phyloP scores from a whole-genome alignment of 2,329 filamentous ascomycete genomes.

The Pestalotiopsis sp. region DNA sequence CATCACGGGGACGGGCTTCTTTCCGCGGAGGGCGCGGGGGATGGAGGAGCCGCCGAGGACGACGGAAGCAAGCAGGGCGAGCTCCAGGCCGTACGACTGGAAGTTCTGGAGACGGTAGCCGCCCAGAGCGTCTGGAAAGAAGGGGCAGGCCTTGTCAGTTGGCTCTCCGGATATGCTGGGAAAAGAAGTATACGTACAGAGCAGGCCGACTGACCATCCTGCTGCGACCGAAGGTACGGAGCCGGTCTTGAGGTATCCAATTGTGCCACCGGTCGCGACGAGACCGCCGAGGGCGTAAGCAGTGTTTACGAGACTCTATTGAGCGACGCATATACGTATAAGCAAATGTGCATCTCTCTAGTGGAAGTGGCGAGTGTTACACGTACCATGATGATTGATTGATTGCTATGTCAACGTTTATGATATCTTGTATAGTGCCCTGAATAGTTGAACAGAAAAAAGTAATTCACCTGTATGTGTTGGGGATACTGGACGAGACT shows the following conservation, averaged over 20 bases:
- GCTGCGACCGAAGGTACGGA: constrained; percentile 87
- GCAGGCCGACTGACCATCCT: constrained; percentile 76
- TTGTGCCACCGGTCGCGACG: constrained; percentile 84
- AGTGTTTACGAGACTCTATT: constrained; percentile 55
- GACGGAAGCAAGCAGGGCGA: constrained; percentile 86
- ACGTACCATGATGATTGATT: not conserved
- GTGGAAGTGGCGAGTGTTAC: not conserved
- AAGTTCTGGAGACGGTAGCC: constrained; percentile 77
- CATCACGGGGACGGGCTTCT: constrained; percentile 82
- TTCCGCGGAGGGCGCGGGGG: constrained; percentile 79
- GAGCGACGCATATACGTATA: constrained; percentile 15
- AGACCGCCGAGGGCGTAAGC: constrained; percentile 80
- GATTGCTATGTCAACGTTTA: not conserved
- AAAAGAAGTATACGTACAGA: constrained; percentile 47
- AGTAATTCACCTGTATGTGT: not conserved
- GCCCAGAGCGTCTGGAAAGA: constrained; percentile 69
- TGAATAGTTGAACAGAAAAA: not conserved
- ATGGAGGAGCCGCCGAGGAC: constrained; percentile 83
- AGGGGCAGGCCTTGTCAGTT: not conserved
- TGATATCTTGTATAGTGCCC: not conserved
- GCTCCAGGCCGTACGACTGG: constrained; percentile 81
- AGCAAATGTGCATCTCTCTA: constrained; percentile 14
- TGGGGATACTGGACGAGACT: not conserved
- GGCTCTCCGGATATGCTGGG: not conserved
- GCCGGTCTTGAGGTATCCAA: constrained; percentile 82